A percentile compares a stretch with the other conserved stretches of the same genome.
Conservation (phyloP, 352 stramenopile genomes). For the Phytopythium chamaehyphon region DNA sequence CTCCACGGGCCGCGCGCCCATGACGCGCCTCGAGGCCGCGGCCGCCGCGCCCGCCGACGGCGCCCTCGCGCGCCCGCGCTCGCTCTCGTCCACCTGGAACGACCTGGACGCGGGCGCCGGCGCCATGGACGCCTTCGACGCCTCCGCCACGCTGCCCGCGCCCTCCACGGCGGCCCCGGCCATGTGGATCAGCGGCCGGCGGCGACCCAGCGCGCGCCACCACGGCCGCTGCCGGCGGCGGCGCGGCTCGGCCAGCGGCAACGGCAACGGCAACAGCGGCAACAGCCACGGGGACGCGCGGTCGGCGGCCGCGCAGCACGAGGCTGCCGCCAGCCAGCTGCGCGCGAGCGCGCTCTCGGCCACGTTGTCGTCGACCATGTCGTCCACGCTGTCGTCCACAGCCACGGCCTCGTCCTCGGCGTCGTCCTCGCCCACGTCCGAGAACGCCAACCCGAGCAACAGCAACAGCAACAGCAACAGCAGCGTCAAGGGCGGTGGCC, state of each 20-base stretch:
- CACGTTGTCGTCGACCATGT: constrained; percentile 8
- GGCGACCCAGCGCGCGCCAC: constrained; percentile 30
- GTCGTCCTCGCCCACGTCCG: constrained; percentile 10
- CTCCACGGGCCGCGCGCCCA: background rate
- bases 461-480: constrained; percentile 33
- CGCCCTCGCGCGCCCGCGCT: constrained; percentile 30
- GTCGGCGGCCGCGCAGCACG: constrained; percentile 15
- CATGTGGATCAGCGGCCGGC: constrained; percentile 36
- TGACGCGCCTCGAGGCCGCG: background rate
- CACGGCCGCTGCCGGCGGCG: constrained; percentile 21
- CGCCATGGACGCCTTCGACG: constrained; percentile 38
- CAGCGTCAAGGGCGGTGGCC: no score
- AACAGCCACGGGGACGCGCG: background rate
- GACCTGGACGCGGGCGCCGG: constrained; percentile 34
- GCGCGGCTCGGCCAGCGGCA: constrained; percentile 27
- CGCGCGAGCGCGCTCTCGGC: constrained; percentile 7
- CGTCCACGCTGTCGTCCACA: constrained; percentile 8
- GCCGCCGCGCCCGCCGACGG: background rate
- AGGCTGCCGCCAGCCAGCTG: background rate
- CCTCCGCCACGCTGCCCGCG: constrained; percentile 31
- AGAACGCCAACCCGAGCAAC: constrained; percentile 26
- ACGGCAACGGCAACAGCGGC: constrained; percentile 8
- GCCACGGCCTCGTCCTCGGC: constrained; percentile 18
- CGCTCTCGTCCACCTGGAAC: constrained; percentile 61
- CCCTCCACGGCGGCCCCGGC: constrained; percentile 34